A percentile compares a stretch with the other conserved stretches of the same genome.
These are phyloP conservation scores for Lentinus polychrous DNA, from an alignment of 1,284 basidiomycete genomes.

Conservation along the genomic window DNA sequence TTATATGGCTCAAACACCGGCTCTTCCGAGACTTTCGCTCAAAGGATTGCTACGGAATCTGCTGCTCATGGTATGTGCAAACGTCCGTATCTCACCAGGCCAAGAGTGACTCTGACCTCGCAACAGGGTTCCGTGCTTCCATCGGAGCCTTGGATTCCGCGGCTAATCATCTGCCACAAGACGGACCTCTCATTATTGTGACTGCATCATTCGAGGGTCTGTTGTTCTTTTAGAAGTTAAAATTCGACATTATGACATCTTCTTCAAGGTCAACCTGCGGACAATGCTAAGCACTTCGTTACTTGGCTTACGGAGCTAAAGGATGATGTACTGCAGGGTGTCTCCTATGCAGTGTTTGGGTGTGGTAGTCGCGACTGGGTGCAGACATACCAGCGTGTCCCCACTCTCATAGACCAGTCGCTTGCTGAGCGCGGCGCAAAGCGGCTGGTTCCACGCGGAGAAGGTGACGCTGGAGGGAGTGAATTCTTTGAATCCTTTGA, in stretches of 20 bases:
- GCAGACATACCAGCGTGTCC: constrained; percentile 44
- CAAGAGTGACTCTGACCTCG: neutral
- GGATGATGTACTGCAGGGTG: constrained; percentile 24
- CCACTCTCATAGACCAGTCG: constrained; percentile 34
- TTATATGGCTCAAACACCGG: constrained; percentile 46
- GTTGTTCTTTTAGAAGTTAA: neutral
- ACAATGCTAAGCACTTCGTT: constrained; percentile 41
- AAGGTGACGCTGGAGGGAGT: constrained; percentile 36
- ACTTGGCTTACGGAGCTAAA: constrained; percentile 30
- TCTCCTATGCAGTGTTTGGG: constrained; percentile 44
- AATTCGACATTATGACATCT: neutral
- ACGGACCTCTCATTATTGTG: constrained; percentile 41
- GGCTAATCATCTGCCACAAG: constrained; percentile 31
- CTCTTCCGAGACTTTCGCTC: constrained; percentile 42
- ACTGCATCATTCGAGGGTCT: constrained; percentile 46
- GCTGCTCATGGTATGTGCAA: constrained; percentile 26
- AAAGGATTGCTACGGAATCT: constrained; percentile 36
- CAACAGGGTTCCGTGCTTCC: constrained; percentile 32
- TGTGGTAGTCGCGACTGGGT: constrained; percentile 50
- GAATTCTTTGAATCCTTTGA: constrained; percentile 44
- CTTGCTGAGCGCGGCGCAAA: constrained; percentile 33
- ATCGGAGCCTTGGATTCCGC: constrained; percentile 39
- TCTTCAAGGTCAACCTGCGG: constrained; percentile 40
- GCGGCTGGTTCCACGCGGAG: constrained; percentile 34
- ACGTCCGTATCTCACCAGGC: neutral